A percentile compares a stretch with the other conserved stretches of the same genome.
Conservation (phyloP, 1,139 yeast species). For the Sugiyamaella novakii region DNA sequence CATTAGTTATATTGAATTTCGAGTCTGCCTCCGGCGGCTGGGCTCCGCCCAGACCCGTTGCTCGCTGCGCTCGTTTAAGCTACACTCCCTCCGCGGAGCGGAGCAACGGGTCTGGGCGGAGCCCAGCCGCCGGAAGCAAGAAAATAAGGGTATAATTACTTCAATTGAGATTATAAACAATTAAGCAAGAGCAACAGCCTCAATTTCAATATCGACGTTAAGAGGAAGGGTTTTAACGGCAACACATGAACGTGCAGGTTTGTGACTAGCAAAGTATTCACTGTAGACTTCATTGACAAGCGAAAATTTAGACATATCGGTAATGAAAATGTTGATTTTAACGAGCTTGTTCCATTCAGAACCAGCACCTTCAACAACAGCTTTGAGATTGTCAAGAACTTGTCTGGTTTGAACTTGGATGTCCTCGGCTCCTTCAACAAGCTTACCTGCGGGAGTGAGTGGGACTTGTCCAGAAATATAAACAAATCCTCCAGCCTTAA, state of each 20-base stretch:
- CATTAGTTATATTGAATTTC: not conserved
- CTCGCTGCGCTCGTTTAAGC: too few relatives aligned
- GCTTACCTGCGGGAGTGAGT: slow-evolving; percentile 71
- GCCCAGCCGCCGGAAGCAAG: too few relatives aligned
- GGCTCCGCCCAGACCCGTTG: slow-evolving; percentile 6
- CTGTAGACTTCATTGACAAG: slow-evolving; percentile 82
- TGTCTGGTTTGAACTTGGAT: slow-evolving; percentile 85
- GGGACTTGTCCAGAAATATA: slow-evolving; percentile 97
- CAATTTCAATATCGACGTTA: slow-evolving; percentile 69
- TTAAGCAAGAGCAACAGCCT: slow-evolving; percentile 74
- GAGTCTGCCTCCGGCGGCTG: not conserved
- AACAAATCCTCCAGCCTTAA: slow-evolving; percentile 68
- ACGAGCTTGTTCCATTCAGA: slow-evolving; percentile 80
- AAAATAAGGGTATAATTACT: too few relatives aligned
- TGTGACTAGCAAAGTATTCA: slow-evolving; percentile 76
- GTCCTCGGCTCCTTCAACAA: slow-evolving; percentile 63
- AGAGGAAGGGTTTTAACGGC: slow-evolving; percentile 88
- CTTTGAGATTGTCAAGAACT: slow-evolving; percentile 73
- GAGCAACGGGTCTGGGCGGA: too few relatives aligned
- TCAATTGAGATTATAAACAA: too few relatives aligned
- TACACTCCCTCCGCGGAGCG: too few relatives aligned
- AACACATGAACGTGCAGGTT: slow-evolving; percentile 95
- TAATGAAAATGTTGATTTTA: slow-evolving; percentile 83
- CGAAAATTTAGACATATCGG: slow-evolving; percentile 82
- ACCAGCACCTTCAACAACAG: slow-evolving; percentile 77